Conservation (phyloP, 148 eudicot species). For the Vaccinium myrtillus region DNA sequence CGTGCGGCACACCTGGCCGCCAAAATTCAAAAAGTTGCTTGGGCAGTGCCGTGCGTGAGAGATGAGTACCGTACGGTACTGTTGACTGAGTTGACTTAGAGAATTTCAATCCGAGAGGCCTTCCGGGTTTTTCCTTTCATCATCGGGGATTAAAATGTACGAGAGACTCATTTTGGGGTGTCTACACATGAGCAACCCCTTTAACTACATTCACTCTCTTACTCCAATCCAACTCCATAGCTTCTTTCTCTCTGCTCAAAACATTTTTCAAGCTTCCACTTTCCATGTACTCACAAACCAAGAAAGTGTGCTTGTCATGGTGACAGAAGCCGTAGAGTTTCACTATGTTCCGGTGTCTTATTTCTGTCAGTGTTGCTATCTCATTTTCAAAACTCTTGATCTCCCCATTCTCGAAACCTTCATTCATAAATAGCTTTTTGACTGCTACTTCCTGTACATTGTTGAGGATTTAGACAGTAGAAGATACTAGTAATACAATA, state of each 20-base stretch:
- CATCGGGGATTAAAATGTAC: too few species aligned
- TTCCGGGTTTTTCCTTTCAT: too few species aligned
- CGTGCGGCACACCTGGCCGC: too few species aligned
- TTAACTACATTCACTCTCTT: not conserved
- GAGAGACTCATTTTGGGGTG: too few species aligned
- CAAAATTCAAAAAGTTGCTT: too few species aligned
- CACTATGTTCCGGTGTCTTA: constrained; percentile 13
- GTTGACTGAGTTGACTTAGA: too few species aligned
- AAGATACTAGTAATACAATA: too few species aligned
- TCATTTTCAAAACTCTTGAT: constrained; percentile 9
- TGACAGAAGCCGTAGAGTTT: constrained; percentile 6
- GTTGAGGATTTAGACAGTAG: too few species aligned
- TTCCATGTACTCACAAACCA: not conserved
- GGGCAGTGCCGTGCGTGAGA: too few species aligned
- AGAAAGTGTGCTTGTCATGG: not conserved
- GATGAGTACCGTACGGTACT: too few species aligned
- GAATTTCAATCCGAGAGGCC: too few species aligned
- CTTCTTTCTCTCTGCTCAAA: not conserved
- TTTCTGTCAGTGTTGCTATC: not conserved
- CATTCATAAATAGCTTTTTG: constrained; percentile 17
- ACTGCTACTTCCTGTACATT: constrained; percentile 25
- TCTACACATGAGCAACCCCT: not conserved
- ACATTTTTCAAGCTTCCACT: constrained; percentile 5
- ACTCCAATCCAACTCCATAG: constrained; percentile 7
- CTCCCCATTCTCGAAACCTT: constrained; percentile 2